Evolutionary conservation across 2,329 filamentous ascomycete species (phyloP).

Genomic region (Biscogniauxia mediterranea): DNA sequence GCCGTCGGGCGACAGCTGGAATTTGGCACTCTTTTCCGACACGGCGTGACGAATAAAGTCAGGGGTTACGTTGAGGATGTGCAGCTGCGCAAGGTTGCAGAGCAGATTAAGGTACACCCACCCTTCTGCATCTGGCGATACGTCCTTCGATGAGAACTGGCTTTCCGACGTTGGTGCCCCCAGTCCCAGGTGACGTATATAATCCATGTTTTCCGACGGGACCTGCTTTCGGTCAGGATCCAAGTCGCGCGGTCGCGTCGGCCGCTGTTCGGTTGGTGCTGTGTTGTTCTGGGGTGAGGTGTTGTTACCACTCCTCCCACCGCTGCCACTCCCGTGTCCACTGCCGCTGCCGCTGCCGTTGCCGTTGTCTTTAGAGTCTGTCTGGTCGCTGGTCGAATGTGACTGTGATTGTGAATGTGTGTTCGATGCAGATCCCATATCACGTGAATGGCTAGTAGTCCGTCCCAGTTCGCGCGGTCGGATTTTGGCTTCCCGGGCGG

Average conservation of each 20-base stretch:
- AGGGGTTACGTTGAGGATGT: slow-evolving; percentile 79
- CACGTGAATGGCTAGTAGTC: slow-evolving; percentile 43
- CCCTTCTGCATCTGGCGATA: slow-evolving; percentile 63
- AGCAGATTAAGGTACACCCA: slow-evolving; percentile 84
- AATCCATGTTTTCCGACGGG: slow-evolving; percentile 75
- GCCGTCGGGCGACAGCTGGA: slow-evolving; percentile 76
- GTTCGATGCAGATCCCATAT: slow-evolving; percentile 44
- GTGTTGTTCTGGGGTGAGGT: slow-evolving; percentile 39
- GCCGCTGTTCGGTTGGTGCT: slow-evolving; percentile 64
- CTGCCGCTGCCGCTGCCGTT: slow-evolving; percentile 20
- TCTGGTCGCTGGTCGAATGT: slow-evolving; percentile 45
- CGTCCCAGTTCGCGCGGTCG: slow-evolving; percentile 31
- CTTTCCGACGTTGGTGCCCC: slow-evolving; percentile 55
- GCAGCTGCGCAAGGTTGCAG: slow-evolving; percentile 78
- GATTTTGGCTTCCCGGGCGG: slow-evolving; percentile 50
- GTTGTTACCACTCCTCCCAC: slow-evolving; percentile 24
- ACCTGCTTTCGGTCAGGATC: slow-evolving; percentile 76
- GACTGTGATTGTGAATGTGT: slow-evolving; percentile 40
- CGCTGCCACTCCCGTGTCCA: slow-evolving; percentile 23
- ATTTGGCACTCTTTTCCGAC: slow-evolving; percentile 66
- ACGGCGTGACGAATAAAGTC: slow-evolving; percentile 75
- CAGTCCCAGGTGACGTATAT: slow-evolving; percentile 72
- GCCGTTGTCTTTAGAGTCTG: slow-evolving; percentile 40
- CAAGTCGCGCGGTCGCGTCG: slow-evolving; percentile 72
- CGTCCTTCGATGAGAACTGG: slow-evolving; percentile 45